phyloP scores from a whole-genome alignment of 495 filamentous ascomycete species.

The Podospora anserina region DNA sequence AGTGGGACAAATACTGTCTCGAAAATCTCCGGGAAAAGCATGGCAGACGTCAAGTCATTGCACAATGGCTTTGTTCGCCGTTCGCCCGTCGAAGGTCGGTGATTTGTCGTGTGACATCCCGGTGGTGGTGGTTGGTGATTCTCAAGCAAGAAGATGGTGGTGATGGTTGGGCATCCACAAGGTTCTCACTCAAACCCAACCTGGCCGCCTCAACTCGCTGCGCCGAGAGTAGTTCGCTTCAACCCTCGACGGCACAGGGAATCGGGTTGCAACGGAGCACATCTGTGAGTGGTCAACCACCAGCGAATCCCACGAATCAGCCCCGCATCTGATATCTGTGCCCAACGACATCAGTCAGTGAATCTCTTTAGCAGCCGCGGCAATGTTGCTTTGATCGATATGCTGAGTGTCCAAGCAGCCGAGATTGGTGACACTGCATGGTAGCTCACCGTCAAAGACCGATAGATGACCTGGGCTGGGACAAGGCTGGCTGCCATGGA shows the following conservation, averaged over 20 bases:
- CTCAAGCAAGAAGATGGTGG: neutral
- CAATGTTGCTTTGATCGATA: neutral
- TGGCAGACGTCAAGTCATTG: neutral
- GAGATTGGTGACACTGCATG: conserved; percentile 12
- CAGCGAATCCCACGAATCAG: neutral
- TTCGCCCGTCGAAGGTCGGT: conserved; percentile 4
- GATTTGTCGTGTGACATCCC: neutral
- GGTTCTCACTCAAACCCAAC: conserved; percentile 1
- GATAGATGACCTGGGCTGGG: neutral
- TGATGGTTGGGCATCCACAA: conserved; percentile 22
- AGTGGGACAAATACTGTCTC: neutral
- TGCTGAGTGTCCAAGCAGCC: neutral
- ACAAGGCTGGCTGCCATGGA: conserved; percentile 5
- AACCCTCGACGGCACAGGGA: neutral
- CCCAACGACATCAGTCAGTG: conserved; percentile 10
- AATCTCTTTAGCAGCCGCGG: neutral
- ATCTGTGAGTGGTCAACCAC: neutral
- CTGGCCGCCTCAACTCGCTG: neutral
- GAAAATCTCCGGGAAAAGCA: conserved; percentile 5
- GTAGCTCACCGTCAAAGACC: conserved; percentile 11
- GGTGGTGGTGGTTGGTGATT: neutral
- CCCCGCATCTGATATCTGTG: conserved; percentile 9
- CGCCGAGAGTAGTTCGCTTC: neutral
- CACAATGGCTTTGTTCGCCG: neutral
- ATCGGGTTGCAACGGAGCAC: conserved; percentile 13